Base-by-base conservation (phyloP, 1,284 basidiomycete genomes). In the Ustilago trichophora region DNA sequence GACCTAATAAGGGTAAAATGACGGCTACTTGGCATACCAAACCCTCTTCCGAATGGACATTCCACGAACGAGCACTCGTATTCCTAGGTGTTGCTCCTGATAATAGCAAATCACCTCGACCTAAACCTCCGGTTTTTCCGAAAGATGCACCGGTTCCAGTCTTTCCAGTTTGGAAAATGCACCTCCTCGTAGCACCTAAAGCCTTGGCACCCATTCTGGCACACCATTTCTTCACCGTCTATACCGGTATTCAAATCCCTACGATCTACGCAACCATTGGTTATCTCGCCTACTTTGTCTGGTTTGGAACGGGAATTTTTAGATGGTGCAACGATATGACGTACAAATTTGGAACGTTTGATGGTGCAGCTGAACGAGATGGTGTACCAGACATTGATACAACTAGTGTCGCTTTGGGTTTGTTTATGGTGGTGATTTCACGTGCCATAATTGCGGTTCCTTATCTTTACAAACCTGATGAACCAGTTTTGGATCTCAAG, bases 321-420 rank as follows among this genome's bases (percentile, higher is more conserved):
- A 6, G 11, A 6, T 58, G 53, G 53, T 53, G 47, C 42, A 54
- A 66, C 13, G 5, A 22, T 4, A 59, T 78, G 48, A 43, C 60
- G 12, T 29, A 32, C 1, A 57, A 46, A 31, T 74, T 73, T n/a
- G 78, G 78, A 4, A 77, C 65, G 44, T 72, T 80, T 29, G 75
- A 80, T 38, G 59, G 64, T 15, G 36, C 22, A 2, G 43, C 36
- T 2, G 34, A 45, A 1, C 45, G 77, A 7, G 76, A 80, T 51
- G 70, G 68, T 11, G 56, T 80, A 0, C 76, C 76, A 0, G 74
- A 73, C 50, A 43, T 50, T 2, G 51, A 72, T 21, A 53, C 47
- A 0, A 29, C 16, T 10, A 57, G 59, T 18, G 59, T 76, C 0
- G 40, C 59, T 0, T 25, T 58, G 8, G 67, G 67, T 0, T 37